Evolutionary conservation across 2,329 filamentous ascomycete species (phyloP), one percentile per base, ranked within the genome.

Genomic region (Ceratocystiopsis sp.): DNA sequence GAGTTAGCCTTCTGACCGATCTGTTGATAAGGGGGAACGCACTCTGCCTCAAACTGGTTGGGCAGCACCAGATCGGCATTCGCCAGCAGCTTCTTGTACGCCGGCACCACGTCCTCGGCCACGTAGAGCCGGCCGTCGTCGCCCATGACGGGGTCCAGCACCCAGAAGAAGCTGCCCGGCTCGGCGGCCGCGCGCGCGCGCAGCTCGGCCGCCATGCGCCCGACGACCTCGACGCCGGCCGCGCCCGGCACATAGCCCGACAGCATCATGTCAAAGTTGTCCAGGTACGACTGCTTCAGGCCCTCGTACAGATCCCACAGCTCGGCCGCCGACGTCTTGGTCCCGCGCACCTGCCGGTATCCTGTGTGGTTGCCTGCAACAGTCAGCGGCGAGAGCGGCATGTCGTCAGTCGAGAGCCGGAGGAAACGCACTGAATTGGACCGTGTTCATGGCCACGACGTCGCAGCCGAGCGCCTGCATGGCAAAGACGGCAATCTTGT

Each of bases 1-100:
- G 35, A 12, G 14, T 41, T 18, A 29, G 10, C 7, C 6, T 2
- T 10, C 6, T 29, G 25, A 29, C 7, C 19, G 19, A 21, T 21
- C 19, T 21, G 19, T 4, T 8, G 25, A 7, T 11, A 7, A 4
- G 7, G 19, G 19, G 25, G 9, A 29, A 19, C 38, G 38, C 66
- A 93, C 84, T 98, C 89, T 37, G 87, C 85, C 65, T 98, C 91
- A 52, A 95, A 98, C 53, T 96, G 89, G 57, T 98, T 98, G 4
- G 91, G 91, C 15, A 96, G 64, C 44, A 98, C 93, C 51, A 98
- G 61, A 60, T 98, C 91, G 3, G 91, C 89, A 53, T 89, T 71
- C 34, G 70, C 70, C 18, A 96, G 66, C 45, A 94, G 67, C 19
- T 68, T 68, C 61, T 85, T 89, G 61, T 96, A 98, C 14, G 83